Percentiles rank a stretch among this genome's conserved stretches.
These are phyloP conservation scores for Albizia julibrissin DNA, from an alignment of 306 rosid genomes.

Conservation along the genomic window DNA sequence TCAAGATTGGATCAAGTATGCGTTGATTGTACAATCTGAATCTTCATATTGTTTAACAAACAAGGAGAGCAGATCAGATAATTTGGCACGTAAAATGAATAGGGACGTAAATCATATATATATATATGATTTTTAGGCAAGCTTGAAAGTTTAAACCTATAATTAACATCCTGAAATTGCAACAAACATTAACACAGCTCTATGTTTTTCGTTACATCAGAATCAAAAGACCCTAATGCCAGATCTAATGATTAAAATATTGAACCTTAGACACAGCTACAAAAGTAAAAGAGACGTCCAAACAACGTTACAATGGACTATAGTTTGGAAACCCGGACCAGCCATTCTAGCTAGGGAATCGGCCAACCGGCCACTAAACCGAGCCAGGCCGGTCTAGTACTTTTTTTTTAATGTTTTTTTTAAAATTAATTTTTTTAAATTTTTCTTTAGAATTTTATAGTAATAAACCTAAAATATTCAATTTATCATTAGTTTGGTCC, in stretches of 20 bases:
- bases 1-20: not conserved
- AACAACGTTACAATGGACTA: slow-evolving; percentile 14
- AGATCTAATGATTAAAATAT: slow-evolving; percentile 5
- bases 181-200: slow-evolving; percentile 24
- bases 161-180: slow-evolving; percentile 19
- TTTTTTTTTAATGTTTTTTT: too few relatives aligned
- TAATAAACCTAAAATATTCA: too few relatives aligned
- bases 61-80: not conserved
- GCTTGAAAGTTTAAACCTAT: slow-evolving; percentile 2
- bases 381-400: too few relatives aligned
- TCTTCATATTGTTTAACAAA: not conserved
- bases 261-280: not conserved
- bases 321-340: too few relatives aligned
- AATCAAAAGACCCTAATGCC: not conserved
- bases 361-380: too few relatives aligned
- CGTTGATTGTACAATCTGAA: not conserved
- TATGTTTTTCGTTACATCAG: slow-evolving; percentile 12
- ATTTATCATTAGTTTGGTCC: too few relatives aligned
- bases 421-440: too few relatives aligned
- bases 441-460: too few relatives aligned
- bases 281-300: slow-evolving; percentile 7
- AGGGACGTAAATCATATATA: not conserved
- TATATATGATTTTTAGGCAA: not conserved
- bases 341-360: too few relatives aligned
- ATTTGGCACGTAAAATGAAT: not conserved